A percentile compares a stretch with the other conserved stretches of the same genome.
Evolutionary conservation across 2,329 filamentous ascomycete genomes (phyloP).

Genomic region (Talaromyces rugulosus): DNA sequence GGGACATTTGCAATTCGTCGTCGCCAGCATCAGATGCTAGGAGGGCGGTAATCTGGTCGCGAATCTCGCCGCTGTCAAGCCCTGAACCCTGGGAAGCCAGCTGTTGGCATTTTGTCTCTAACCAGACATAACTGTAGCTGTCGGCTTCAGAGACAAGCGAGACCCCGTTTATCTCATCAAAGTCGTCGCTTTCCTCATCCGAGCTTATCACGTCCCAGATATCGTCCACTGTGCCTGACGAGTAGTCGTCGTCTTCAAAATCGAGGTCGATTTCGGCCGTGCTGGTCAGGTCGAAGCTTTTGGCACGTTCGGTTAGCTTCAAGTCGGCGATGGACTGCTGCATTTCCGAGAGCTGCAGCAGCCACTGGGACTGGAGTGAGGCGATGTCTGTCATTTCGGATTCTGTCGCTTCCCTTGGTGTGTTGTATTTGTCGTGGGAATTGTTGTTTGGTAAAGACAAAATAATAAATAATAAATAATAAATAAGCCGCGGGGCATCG

Average conservation of each 20-base stretch:
- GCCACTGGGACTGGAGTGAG: slow-evolving; percentile 65
- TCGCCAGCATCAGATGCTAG: slow-evolving; percentile 67
- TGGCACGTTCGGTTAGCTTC: slow-evolving; percentile 50
- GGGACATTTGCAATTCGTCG: slow-evolving; percentile 83
- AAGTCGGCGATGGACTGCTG: slow-evolving; percentile 75
- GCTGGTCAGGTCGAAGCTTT: slow-evolving; percentile 36
- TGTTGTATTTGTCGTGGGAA: background rate
- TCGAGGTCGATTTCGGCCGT: slow-evolving; percentile 57
- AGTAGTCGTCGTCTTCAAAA: slow-evolving; percentile 57
- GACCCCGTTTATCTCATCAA: slow-evolving; percentile 50
- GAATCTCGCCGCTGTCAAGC: slow-evolving; percentile 65
- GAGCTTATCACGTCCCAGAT: slow-evolving; percentile 90
- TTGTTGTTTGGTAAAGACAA: background rate
- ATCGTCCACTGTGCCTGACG: slow-evolving; percentile 65
- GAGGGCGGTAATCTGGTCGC: slow-evolving; percentile 71
- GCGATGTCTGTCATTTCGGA: slow-evolving; percentile 19
- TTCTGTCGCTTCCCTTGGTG: background rate
- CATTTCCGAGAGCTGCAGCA: slow-evolving; percentile 81
- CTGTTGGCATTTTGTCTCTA: slow-evolving; percentile 62
- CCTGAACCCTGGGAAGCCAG: slow-evolving; percentile 63
- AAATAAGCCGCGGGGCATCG: background rate
- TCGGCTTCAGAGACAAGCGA: slow-evolving; percentile 23
- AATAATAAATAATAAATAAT: background rate
- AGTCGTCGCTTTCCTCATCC: slow-evolving; percentile 62
- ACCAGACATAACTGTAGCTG: slow-evolving; percentile 63